Base-by-base conservation (phyloP, 306 rosid genomes). In the Argentina anserina region DNA sequence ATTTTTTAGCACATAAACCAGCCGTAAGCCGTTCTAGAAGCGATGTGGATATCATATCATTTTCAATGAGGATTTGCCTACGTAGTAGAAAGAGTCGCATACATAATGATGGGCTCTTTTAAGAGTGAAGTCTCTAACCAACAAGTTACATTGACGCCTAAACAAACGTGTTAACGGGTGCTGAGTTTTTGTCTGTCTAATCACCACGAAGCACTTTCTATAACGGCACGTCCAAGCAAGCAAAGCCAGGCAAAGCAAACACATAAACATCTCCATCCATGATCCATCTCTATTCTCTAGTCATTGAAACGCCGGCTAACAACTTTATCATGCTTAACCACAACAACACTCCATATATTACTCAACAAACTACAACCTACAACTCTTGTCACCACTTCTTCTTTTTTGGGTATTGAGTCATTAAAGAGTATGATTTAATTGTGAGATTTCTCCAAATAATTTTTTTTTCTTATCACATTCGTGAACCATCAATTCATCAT, bases 211-310 rank as follows among this genome's bases (percentile, higher is more conserved):
- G 25, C 20, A 49, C 63, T 76, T 68, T 67, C 81, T 63, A 75
- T 77, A 83, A 85, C 91, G 89, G 89, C 86, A 79, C 88, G 81
- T 81, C 73, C 78, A 89, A 86, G 91, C 91, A 86, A 86, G 68
- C 82, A 79, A 81, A 12, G n/a, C n/a, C n/a, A n/a, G n/a, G 9
- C 17, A 56, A 25, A 9, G 25, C 21, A 18, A 20, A 37, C 69
- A 64, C 29, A 37, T 5, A 37, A 21, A 64, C 67, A 14, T 61
- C 67, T 17, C 33, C 62, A 40, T 41, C 26, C n/a, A 26, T n/a
- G n/a, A n/a, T 29, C 17, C 17, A 64, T 64, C 67, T 80, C 79
- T 59, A 63, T 46, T 61, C 63, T 76, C 66, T 71, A 67, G 78
- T 79, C 80, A 70, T 78, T 76, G 23, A 49, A 46, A 65, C 42